Conservation (phyloP, 495 filamentous ascomycete genomes). For the Penicillium nucicola region DNA sequence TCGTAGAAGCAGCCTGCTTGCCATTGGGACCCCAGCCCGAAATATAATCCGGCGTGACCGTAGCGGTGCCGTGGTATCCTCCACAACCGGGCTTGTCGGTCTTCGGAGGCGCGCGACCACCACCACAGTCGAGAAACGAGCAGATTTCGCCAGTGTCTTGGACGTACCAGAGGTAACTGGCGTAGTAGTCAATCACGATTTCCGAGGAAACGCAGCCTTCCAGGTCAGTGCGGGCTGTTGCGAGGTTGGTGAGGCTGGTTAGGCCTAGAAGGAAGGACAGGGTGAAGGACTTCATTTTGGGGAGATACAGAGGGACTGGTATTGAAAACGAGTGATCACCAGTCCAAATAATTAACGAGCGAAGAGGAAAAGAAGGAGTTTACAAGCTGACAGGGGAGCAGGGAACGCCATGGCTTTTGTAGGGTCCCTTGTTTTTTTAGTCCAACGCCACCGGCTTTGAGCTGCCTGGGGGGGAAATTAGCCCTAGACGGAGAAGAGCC, state of each 20-base stretch:
- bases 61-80: constrained; percentile 53
- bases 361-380: background rate
- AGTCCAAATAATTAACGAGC: background rate
- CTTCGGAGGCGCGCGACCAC: constrained; percentile 59
- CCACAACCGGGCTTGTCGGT: constrained; percentile 58
- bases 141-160: constrained; percentile 59
- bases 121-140: constrained; percentile 60
- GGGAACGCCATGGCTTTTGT: too few relatives aligned
- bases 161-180: constrained; percentile 50
- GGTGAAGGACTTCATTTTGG: constrained; percentile 25
- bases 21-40: constrained; percentile 33
- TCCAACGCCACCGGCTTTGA: background rate
- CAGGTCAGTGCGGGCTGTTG: constrained; percentile 28
- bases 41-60: constrained; percentile 48
- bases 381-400: background rate
- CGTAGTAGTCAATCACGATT: constrained; percentile 33
- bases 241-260: constrained; percentile 9
- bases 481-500: too few relatives aligned
- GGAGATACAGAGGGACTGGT: constrained; percentile 12
- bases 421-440: constrained; percentile 5
- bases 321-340: constrained; percentile 4
- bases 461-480: too few relatives aligned
- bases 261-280: constrained; percentile 16
- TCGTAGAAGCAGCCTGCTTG: constrained; percentile 17
- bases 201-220: constrained; percentile 25